These are phyloP conservation scores for Breviolum minutum DNA, from an alignment of 73 alveolate genomes.

Conservation along the genomic window DNA sequence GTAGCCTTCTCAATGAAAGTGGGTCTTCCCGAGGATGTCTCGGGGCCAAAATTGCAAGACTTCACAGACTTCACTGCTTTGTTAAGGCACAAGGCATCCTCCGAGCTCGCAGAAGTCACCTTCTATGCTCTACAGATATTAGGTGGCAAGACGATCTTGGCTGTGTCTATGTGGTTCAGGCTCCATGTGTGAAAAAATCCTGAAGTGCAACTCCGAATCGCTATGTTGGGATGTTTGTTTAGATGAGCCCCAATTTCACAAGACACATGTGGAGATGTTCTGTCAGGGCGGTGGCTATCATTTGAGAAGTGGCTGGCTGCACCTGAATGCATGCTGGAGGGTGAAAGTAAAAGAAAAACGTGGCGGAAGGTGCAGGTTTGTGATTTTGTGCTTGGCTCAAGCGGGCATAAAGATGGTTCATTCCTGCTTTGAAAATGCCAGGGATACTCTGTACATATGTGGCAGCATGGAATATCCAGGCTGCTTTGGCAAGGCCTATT, in stretches of 20 bases:
- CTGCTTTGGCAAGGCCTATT: neutral
- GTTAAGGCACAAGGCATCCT: slow-evolving; percentile 19
- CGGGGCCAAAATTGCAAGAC: neutral
- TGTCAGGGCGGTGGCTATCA: slow-evolving; percentile 46
- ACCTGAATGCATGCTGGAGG: too few relatives aligned
- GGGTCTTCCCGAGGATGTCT: too few relatives aligned
- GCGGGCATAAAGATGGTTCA: too few relatives aligned
- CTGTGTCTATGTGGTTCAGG: slow-evolving; percentile 78
- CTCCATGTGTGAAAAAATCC: neutral
- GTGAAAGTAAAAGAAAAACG: too few relatives aligned
- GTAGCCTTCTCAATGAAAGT: neutral
- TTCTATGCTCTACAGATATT: slow-evolving; percentile 26
- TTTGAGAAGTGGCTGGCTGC: neutral
- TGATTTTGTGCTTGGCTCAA: too few relatives aligned
- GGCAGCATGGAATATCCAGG: slow-evolving; percentile 1
- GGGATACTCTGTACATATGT: slow-evolving; percentile 8
- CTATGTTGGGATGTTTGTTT: too few relatives aligned
- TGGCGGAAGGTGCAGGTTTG: too few relatives aligned
- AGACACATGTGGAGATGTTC: neutral
- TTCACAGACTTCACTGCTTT: neutral
- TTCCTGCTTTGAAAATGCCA: too few relatives aligned
- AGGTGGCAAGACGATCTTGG: slow-evolving; percentile 23
- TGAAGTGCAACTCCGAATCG: too few relatives aligned
- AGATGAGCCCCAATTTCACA: too few relatives aligned
- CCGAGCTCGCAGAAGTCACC: slow-evolving; percentile 46